phyloP scores from a whole-genome alignment of 176 grass and related monocot genomes.

The Ensete ventricosum region DNA sequence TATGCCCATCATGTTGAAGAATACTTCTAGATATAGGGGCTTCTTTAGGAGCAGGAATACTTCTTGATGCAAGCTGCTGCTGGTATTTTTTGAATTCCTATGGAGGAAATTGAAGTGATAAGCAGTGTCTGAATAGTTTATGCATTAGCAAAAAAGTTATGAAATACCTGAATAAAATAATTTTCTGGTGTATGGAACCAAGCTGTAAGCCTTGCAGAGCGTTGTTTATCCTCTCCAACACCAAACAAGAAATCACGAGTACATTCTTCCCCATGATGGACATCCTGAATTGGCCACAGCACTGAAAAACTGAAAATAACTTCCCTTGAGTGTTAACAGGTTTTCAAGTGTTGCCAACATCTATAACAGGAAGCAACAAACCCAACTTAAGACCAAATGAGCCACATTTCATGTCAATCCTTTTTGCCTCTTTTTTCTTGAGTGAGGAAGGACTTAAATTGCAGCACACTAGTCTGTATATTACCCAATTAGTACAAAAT shows the following conservation, averaged over 20 bases:
- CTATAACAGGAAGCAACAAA: background rate
- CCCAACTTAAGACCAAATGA: background rate
- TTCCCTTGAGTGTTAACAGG: background rate
- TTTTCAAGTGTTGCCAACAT: background rate
- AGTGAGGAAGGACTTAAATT: no score
- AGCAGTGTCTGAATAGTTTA: background rate
- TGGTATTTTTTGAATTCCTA: constrained; percentile 73
- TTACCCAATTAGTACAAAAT: no score
- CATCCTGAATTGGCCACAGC: constrained; percentile 65
- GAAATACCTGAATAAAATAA: constrained; percentile 74
- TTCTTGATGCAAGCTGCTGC: constrained; percentile 60
- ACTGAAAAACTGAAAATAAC: constrained; percentile 73
- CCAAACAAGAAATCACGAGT: constrained; percentile 86
- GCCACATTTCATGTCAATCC: no score
- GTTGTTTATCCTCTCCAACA: constrained; percentile 72
- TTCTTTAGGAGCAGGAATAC: constrained; percentile 24
- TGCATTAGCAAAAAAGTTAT: background rate
- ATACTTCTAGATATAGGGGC: constrained; percentile 30
- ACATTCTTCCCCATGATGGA: constrained; percentile 74
- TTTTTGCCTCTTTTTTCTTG: no score
- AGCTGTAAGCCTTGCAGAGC: constrained; percentile 92
- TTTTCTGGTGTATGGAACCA: constrained; percentile 94
- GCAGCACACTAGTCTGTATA: no score
- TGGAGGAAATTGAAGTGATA: constrained; percentile 2
- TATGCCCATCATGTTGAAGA: constrained; percentile 40